These are phyloP conservation scores for Stellera chamaejasme DNA, from an alignment of 345 rosid species.

Conservation along the genomic window DNA sequence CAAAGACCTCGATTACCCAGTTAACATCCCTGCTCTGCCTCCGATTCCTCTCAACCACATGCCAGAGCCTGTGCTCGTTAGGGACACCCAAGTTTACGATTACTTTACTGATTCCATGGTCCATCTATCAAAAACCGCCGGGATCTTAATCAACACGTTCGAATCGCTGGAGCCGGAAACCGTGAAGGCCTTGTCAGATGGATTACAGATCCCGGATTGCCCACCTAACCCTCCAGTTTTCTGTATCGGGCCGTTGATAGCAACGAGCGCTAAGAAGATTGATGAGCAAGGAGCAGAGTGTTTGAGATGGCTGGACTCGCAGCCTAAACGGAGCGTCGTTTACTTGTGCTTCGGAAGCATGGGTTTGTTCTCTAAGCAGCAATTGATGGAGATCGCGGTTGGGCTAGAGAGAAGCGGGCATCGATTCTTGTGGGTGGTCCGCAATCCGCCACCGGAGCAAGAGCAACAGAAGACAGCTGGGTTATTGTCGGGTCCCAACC, in stretches of 20 bases:
- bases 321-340: conserved; percentile 37
- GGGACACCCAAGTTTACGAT: too few relatives aligned
- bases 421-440: conserved; percentile 40
- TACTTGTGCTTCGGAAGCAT: conserved; percentile 58
- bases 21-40: conserved; percentile 23
- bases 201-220: conserved; percentile 15
- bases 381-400: conserved; percentile 31
- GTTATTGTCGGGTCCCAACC: neutral
- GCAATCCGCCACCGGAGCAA: conserved; percentile 9
- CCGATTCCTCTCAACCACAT: conserved; percentile 15
- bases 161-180: conserved; percentile 21
- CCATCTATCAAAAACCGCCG: conserved; percentile 14
- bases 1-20: neutral
- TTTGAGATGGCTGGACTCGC: conserved; percentile 39
- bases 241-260: conserved; percentile 28
- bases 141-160: conserved; percentile 27
- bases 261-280: too few relatives aligned
- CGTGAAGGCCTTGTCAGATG: conserved; percentile 17
- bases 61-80: too few relatives aligned
- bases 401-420: conserved; percentile 31
- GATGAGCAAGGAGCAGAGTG: conserved; percentile 6
- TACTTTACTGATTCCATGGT: conserved; percentile 4
- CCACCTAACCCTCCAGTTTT: conserved; percentile 21
- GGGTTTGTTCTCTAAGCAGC: conserved; percentile 34
- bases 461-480: neutral